Percentiles rank a stretch among this genome's conserved stretches.
Conservation (phyloP, 73 alveolate genomes). For the Paramecium sexaurelia region DNA sequence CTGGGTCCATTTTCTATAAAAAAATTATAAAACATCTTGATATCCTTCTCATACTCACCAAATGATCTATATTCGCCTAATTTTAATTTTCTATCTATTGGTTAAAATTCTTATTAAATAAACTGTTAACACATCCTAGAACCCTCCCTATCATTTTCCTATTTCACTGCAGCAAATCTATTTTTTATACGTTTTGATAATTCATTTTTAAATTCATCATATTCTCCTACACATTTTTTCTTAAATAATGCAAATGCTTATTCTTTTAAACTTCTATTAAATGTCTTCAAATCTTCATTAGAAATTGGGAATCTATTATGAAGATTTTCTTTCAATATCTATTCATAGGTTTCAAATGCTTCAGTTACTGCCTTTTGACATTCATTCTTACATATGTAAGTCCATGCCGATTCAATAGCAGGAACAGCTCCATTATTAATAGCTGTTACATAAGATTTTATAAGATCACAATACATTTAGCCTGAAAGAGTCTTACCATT, state of each 20-base stretch:
- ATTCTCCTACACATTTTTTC: constrained; percentile 79
- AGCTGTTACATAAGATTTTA: constrained; percentile 79
- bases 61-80: constrained; percentile 77
- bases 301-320: constrained; percentile 67
- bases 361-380: constrained; percentile 75
- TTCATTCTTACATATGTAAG: constrained; percentile 84
- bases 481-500: constrained; percentile 90
- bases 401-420: constrained; percentile 81
- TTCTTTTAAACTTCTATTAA: constrained; percentile 78
- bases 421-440: constrained; percentile 91
- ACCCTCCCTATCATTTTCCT: constrained; percentile 83
- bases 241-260: constrained; percentile 73
- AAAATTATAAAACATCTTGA: constrained; percentile 77
- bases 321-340: constrained; percentile 58
- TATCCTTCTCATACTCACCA: constrained; percentile 79
- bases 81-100: constrained; percentile 81
- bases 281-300: constrained; percentile 73
- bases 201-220: constrained; percentile 73
- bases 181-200: constrained; percentile 73
- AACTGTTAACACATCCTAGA: constrained; percentile 70
- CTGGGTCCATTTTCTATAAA: constrained; percentile 87
- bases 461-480: constrained; percentile 81
- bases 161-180: constrained; percentile 69
- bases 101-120: constrained; percentile 74
- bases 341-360: constrained; percentile 71